Conservation (phyloP, 371 early-diverging fungal species). For the Mortierella sp. region DNA sequence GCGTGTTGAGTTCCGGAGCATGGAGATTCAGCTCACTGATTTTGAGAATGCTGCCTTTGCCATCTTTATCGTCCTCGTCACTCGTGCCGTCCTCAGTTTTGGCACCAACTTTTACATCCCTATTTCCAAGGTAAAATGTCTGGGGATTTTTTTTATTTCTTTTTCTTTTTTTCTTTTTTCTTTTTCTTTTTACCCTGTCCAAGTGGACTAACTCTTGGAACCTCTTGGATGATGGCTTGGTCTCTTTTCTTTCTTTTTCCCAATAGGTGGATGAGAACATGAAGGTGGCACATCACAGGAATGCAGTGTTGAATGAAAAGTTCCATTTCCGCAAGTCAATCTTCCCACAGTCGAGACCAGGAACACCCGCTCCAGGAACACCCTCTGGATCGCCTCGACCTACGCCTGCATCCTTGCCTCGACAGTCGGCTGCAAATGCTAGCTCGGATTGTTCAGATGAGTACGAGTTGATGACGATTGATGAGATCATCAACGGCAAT, state of each 20-base stretch:
- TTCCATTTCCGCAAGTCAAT: conserved; percentile 93
- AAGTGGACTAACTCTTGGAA: neutral
- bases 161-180: conserved; percentile 14
- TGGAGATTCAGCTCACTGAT: conserved; percentile 98
- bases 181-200: neutral
- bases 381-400: conserved; percentile 43
- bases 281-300: conserved; percentile 87
- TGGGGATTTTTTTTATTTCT: neutral
- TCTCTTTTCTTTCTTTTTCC: neutral
- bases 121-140: conserved; percentile 77
- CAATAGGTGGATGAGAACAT: conserved; percentile 96
- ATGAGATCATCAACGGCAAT: conserved; percentile 96
- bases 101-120: conserved; percentile 97
- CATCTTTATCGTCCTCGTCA: conserved; percentile 92
- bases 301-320: conserved; percentile 82
- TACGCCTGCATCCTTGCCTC: conserved; percentile 32
- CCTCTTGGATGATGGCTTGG: neutral
- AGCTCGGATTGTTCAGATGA: conserved; percentile 59
- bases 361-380: conserved; percentile 42
- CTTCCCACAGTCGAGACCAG: conserved; percentile 60
- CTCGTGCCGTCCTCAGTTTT: conserved; percentile 91
- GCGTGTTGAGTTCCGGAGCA: conserved; percentile 98
- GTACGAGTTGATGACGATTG: conserved; percentile 83
- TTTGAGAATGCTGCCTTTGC: conserved; percentile 98
- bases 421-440: neutral